Base-by-base conservation (phyloP, 2,329 filamentous ascomycete species). In the Colletotrichum acutatum region DNA sequence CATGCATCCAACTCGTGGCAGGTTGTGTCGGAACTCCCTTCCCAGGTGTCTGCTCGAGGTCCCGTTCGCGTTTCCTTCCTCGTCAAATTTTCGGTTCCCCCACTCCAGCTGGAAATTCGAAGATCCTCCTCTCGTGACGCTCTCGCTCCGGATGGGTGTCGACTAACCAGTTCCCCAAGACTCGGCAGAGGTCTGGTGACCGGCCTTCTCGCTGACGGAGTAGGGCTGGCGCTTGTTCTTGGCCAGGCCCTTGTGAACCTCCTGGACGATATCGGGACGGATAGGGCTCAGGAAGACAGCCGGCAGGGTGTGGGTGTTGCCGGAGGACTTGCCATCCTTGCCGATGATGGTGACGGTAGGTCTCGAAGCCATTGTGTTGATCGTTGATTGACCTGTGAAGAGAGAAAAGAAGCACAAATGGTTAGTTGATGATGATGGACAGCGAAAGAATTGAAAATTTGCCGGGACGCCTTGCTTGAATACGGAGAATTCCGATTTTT, bases 181-280 rank as follows among this genome's bases (percentile, higher is more conserved):
- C 92, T 99, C 97, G 85, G 97, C 97, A 88, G 95, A 98, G 85
- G 97, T 99, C 91, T 99, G 97, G 90, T 99, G 97, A 90, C 97
- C 97, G 85, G 97, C 97, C 94, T 99, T 99, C 94, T 98, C 96
- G 93, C 95, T 98, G 91, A 99, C 97, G 83, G 97, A 92, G 88
- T 99, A 99, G 81, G 97, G 95, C 83, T 99, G 97, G 86, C 97
- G 94, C 93, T 97, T 98, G 93, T 99, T 99, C 95, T 99, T 99
- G 86, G 96, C 96, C 91, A 99, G 97, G 84, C 97, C 97, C 83
- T 95, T 97, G 93, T 99, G 97, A 83, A 98, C 93, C 87, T 95
- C 93, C 92, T 98, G 96, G 85, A 99, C 97, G 86, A 99, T 98
- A 89, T 99, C 97, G 83, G 95, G 94, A 86, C 97, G 96, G 91